Conservation (phyloP, 2,329 filamentous ascomycete species). For the Alternaria sp. region DNA sequence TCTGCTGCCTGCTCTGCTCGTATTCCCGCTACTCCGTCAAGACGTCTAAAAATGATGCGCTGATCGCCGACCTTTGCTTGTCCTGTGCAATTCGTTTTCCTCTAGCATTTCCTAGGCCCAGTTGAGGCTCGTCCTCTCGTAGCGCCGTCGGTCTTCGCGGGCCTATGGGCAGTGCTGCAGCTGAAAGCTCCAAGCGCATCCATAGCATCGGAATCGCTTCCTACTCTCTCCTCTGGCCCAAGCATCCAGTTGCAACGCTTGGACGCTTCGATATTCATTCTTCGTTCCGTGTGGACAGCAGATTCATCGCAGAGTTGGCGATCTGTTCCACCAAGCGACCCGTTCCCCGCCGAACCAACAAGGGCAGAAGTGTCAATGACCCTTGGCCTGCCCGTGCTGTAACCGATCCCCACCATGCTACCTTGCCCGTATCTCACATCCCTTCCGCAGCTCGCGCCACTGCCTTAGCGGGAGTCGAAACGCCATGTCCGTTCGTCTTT, state of each 20-base stretch:
- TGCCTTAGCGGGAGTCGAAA: constrained; percentile 41
- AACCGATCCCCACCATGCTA: constrained; percentile 47
- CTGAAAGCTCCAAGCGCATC: constrained; percentile 26
- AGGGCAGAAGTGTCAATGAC: constrained; percentile 31
- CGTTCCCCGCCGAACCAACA: constrained; percentile 43
- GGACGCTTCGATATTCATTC: constrained; percentile 14
- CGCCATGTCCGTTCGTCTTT: constrained; percentile 42
- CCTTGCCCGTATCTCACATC: constrained; percentile 48
- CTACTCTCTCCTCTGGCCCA: constrained; percentile 29
- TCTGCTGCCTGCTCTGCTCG: constrained; percentile 25
- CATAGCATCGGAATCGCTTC: constrained; percentile 34
- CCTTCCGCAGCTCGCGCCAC: constrained; percentile 48
- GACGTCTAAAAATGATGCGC: constrained; percentile 22
- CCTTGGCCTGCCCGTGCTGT: constrained; percentile 40
- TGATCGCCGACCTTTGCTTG: constrained; percentile 36
- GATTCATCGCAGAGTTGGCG: constrained; percentile 30
- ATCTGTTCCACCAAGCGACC: constrained; percentile 49
- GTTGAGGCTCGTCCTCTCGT: constrained; percentile 16
- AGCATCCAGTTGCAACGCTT: constrained; percentile 26
- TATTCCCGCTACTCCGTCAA: constrained; percentile 30
- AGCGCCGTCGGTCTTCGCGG: constrained; percentile 18
- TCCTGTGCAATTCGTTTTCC: constrained; percentile 34
- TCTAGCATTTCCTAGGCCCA: constrained; percentile 21
- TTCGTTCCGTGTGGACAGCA: constrained; percentile 28
- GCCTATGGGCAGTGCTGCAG: constrained; percentile 20